Conservation (phyloP, 768 basidiomycete species). For the Termitomyces eurrhizus region DNA sequence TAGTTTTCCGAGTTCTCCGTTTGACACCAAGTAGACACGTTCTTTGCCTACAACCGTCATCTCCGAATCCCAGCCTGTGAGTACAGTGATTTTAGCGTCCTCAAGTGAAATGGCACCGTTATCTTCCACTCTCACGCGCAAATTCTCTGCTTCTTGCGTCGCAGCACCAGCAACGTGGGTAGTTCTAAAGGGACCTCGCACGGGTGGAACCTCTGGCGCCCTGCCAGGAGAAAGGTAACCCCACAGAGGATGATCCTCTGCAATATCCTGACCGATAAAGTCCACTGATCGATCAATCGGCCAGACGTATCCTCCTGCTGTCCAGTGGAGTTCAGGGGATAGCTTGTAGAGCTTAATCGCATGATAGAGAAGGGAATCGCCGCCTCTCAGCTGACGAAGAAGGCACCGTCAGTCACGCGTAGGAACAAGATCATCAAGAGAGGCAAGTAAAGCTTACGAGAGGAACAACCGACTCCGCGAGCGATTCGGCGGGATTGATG, state of each 20-base stretch:
- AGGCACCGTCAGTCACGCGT: background rate
- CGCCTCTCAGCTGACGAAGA: slow-evolving; percentile 60
- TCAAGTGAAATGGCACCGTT: slow-evolving; percentile 64
- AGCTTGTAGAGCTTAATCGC: slow-evolving; percentile 77
- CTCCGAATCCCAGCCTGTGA: slow-evolving; percentile 35
- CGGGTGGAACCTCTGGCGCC: slow-evolving; percentile 28
- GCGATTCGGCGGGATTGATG: slow-evolving; percentile 62
- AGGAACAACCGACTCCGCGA: slow-evolving; percentile 70
- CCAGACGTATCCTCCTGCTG: slow-evolving; percentile 83
- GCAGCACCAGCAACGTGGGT: slow-evolving; percentile 19
- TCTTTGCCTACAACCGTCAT: slow-evolving; percentile 53
- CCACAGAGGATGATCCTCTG: slow-evolving; percentile 12
- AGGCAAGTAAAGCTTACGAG: slow-evolving; percentile 42
- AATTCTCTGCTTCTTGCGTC: background rate
- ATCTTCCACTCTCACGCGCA: slow-evolving; percentile 51
- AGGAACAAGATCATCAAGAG: background rate
- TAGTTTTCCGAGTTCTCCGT: slow-evolving; percentile 66
- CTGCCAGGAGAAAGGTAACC: slow-evolving; percentile 18
- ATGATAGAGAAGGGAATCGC: slow-evolving; percentile 72
- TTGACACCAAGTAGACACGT: slow-evolving; percentile 63
- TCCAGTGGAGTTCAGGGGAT: slow-evolving; percentile 71
- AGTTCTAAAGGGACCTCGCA: slow-evolving; percentile 43
- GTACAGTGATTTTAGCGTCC: slow-evolving; percentile 57
- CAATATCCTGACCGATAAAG: slow-evolving; percentile 42
- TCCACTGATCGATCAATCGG: slow-evolving; percentile 69